phyloP scores from a whole-genome alignment of 2,329 filamentous ascomycete species.

The Paecilomyces sp. region DNA sequence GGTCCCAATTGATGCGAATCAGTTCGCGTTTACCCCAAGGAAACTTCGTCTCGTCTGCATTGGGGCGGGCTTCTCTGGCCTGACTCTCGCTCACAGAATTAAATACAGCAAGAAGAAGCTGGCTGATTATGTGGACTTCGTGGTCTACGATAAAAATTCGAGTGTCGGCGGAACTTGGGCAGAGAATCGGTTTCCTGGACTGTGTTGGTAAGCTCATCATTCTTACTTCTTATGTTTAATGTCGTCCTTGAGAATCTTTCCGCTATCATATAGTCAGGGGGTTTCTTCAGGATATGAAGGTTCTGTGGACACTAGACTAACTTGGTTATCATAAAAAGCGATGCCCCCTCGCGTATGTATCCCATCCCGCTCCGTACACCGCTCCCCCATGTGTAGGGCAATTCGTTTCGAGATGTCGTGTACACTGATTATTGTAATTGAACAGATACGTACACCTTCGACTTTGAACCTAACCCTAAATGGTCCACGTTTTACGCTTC shows the following conservation, averaged over 20 bases:
- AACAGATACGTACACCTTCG: conserved; percentile 27
- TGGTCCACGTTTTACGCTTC: conserved; percentile 36
- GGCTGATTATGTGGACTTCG: not conserved
- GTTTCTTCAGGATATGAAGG: not conserved
- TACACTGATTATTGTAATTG: not conserved
- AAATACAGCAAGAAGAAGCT: conserved; percentile 7
- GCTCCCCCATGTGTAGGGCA: not conserved
- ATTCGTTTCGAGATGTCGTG: not conserved
- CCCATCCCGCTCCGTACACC: not conserved
- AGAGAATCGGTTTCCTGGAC: conserved; percentile 36
- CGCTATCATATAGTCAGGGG: not conserved
- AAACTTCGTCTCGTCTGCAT: conserved; percentile 11
- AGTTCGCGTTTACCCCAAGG: conserved; percentile 4
- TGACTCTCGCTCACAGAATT: conserved; percentile 15
- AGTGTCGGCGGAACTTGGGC: conserved; percentile 36
- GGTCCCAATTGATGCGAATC: conserved; percentile 2
- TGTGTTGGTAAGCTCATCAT: conserved; percentile 15
- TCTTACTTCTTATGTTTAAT: not conserved
- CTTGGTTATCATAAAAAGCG: conserved; percentile 12
- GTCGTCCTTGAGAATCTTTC: not conserved
- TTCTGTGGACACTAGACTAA: not conserved
- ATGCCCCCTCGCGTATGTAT: conserved; percentile 22
- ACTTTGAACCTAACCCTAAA: conserved; percentile 36
- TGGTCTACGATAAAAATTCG: conserved; percentile 2
- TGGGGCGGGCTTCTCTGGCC: conserved; percentile 14